These are phyloP conservation scores for Ustilago xerochloae DNA, from an alignment of 1,284 basidiomycete species.

Conservation along the genomic window DNA sequence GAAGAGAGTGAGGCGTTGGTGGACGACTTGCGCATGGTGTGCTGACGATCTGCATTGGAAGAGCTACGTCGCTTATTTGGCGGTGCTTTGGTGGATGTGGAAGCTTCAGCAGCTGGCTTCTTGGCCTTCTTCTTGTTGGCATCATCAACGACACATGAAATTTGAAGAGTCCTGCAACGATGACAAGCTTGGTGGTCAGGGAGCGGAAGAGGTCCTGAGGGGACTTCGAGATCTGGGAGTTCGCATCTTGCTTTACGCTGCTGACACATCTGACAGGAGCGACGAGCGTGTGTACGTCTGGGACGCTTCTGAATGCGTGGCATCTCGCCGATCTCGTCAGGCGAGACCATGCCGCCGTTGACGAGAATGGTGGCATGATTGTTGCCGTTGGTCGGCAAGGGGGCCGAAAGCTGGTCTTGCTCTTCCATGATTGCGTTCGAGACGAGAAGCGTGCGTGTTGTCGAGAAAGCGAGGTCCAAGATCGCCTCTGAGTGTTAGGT, in stretches of 20 bases:
- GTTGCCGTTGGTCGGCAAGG: neutral
- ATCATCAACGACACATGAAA: constrained; percentile 44
- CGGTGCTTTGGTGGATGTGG: neutral
- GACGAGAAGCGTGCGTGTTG: neutral
- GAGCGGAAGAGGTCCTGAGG: constrained; percentile 31
- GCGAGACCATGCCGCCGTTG: neutral
- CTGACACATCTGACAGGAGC: constrained; percentile 46
- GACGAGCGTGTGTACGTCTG: constrained; percentile 41
- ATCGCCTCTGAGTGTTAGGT: neutral
- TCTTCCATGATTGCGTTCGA: neutral
- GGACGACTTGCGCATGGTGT: constrained; percentile 13
- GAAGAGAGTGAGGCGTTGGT: constrained; percentile 24
- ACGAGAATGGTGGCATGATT: neutral
- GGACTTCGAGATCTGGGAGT: constrained; percentile 37
- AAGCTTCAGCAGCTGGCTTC: neutral
- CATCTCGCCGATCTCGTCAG: constrained; percentile 10
- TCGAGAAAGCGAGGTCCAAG: neutral
- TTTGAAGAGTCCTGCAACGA: constrained; percentile 39
- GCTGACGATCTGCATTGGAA: constrained; percentile 3
- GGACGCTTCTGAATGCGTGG: constrained; percentile 38
- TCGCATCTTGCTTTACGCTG: constrained; percentile 49
- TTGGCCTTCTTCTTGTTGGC: constrained; percentile 36
- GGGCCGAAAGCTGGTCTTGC: neutral
- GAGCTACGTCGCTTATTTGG: constrained; percentile 3
- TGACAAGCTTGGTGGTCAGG: constrained; percentile 38